Evolutionary conservation across 148 eudicot genomes (phyloP).

Genomic region (Mesembryanthemum crystallinum): DNA sequence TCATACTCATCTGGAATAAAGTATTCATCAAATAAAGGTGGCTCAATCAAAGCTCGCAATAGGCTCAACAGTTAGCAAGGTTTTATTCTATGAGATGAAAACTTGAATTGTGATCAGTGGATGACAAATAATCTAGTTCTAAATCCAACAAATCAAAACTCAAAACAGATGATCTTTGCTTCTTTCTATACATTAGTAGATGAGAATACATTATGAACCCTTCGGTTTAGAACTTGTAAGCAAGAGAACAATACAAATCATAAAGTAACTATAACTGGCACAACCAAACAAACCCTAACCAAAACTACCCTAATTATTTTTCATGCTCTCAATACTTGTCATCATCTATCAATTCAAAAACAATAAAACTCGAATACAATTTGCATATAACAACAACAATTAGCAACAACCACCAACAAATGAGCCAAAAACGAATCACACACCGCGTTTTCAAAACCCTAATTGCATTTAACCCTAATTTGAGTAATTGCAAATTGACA

Average conservation of each 20-base stretch:
- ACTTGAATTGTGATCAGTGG: too few species aligned
- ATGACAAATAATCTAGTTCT: too few species aligned
- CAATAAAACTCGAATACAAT: slow-evolving; percentile 1
- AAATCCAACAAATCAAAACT: too few species aligned
- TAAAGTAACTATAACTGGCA: neutral
- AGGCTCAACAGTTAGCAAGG: neutral
- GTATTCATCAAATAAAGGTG: slow-evolving; percentile 9
- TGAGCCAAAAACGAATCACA: too few species aligned
- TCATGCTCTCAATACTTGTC: neutral
- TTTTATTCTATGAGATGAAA: neutral
- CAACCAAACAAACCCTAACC: neutral
- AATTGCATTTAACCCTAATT: too few species aligned
- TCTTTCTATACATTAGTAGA: too few species aligned
- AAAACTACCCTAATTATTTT: neutral
- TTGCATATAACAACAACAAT: neutral
- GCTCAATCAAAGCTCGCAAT: neutral
- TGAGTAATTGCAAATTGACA: neutral
- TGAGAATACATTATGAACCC: neutral
- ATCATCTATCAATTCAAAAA: slow-evolving; percentile 6
- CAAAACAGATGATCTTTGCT: too few species aligned
- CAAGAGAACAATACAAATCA: neutral
- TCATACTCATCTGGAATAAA: slow-evolving; percentile 40
- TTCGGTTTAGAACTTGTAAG: neutral
- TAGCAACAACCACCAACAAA: neutral
- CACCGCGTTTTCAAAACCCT: too few species aligned